Base-by-base conservation (phyloP, 768 basidiomycete genomes). In the Lactarius quietus region DNA sequence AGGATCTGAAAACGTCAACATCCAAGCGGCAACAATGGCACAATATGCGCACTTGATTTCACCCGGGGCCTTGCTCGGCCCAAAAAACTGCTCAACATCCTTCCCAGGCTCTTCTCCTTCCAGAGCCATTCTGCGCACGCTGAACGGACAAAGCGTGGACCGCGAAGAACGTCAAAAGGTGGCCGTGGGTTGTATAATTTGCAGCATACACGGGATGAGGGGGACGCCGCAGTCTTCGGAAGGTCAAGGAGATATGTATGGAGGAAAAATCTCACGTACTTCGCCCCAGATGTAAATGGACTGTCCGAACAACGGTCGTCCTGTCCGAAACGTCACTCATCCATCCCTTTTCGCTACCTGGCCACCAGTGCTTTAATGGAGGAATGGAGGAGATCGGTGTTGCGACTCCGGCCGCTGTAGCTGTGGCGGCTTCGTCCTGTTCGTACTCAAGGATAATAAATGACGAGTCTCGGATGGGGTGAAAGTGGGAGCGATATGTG, bases 61-160 rank as follows among this genome's bases (percentile, higher is more conserved):
- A 41, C 95, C 95, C 8, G 95, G 95, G n/a, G 97, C 97, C 0
- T 92, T 94, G 73, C 92, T 95, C 0, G 96, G 96, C 0, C 96
- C 96, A 72, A 98, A 98, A 96, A 96, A 98, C 75, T 94, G 90
- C 1, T 96, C 96, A 0, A 98, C 90, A 69, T 94, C 92, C 67
- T 92, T 98, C 15, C 96, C 96, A 1, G 97, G 83, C 70, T 95
- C 90, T 73, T 98, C 95, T 0, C 96, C 95, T 0, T 94, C 90
- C 26, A 95, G 79, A 0, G 95, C 95, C 90, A 99, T 97, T 54
- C 93, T 85, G 76, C 98, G 96, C 9, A 99, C 92, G 69, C 92
- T 91, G 74, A 99, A 99, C 0, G 96, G 96, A 20, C 89, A 87
- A 33, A 88, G 80, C 0, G 91, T 85, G 0, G 87, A 82, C 0